Evolutionary conservation across 768 basidiomycete species (phyloP).

Genomic region (Xanthoconium purpureum): DNA sequence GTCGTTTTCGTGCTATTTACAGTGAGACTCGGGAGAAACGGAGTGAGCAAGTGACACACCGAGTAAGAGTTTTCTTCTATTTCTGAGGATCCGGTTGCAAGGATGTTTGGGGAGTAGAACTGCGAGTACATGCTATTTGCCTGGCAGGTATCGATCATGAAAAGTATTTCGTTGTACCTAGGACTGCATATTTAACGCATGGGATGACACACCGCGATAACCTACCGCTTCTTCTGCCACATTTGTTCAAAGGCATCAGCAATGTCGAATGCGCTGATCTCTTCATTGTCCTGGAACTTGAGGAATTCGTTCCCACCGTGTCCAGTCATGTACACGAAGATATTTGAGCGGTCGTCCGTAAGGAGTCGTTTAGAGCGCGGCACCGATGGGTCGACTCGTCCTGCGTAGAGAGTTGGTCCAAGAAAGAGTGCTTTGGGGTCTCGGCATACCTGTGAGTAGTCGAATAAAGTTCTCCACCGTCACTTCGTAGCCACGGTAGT

Average conservation of each 20-base stretch:
- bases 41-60: slow-evolving; percentile 42
- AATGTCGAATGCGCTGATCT: slow-evolving; percentile 95
- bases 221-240: slow-evolving; percentile 92
- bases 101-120: slow-evolving; percentile 89
- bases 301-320: slow-evolving; percentile 98
- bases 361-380: slow-evolving; percentile 91
- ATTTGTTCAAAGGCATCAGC: slow-evolving; percentile 98
- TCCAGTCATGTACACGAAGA: slow-evolving; percentile 98
- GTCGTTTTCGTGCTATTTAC: slow-evolving; percentile 81
- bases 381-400: slow-evolving; percentile 77
- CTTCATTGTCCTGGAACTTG: slow-evolving; percentile 99
- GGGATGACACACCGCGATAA: background rate
- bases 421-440: background rate
- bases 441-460: slow-evolving; percentile 75
- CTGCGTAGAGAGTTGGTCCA: slow-evolving; percentile 38
- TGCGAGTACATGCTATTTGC: slow-evolving; percentile 94
- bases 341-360: slow-evolving; percentile 85
- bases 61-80: slow-evolving; percentile 92
- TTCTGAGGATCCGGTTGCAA: slow-evolving; percentile 84
- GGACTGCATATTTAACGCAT: slow-evolving; percentile 31
- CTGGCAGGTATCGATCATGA: slow-evolving; percentile 99
- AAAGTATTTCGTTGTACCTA: slow-evolving; percentile 89
- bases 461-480: slow-evolving; percentile 95
- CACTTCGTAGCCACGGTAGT: slow-evolving; percentile 97
- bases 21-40: background rate